These are phyloP conservation scores for Agroathelia rolfsii DNA, from an alignment of 1,284 basidiomycete species.

Conservation along the genomic window DNA sequence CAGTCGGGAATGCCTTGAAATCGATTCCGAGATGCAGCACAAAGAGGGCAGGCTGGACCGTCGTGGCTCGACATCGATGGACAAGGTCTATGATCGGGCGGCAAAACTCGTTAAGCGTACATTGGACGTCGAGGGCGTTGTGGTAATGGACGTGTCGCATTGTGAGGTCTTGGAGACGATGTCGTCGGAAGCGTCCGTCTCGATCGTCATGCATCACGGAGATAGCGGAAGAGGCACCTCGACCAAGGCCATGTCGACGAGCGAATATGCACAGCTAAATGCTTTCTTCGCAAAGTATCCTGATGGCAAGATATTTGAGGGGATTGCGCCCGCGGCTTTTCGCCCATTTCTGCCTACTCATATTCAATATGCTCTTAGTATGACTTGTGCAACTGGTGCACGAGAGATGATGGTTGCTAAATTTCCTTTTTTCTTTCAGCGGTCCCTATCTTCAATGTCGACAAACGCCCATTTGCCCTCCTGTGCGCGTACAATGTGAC, in stretches of 20 bases:
- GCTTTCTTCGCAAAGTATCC: constrained; percentile 71
- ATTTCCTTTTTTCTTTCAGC: constrained; percentile 28
- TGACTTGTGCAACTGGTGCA: constrained; percentile 17
- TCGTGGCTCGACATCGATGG: constrained; percentile 49
- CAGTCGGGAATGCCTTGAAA: constrained; percentile 88
- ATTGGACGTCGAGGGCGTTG: constrained; percentile 84
- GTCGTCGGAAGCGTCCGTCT: constrained; percentile 53
- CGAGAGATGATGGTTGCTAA: constrained; percentile 7
- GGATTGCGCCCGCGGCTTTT: constrained; percentile 69
- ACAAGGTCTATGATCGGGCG: constrained; percentile 79
- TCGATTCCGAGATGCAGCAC: constrained; percentile 52
- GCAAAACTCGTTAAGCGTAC: constrained; percentile 84
- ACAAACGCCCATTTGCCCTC: constrained; percentile 88
- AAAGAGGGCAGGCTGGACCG: constrained; percentile 16
- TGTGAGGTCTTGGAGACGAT: constrained; percentile 80
- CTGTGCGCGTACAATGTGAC: constrained; percentile 85
- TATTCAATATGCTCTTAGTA: constrained; percentile 80
- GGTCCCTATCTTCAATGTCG: constrained; percentile 89
- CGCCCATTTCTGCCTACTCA: constrained; percentile 70
- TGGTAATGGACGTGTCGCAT: constrained; percentile 88
- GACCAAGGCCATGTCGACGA: constrained; percentile 43
- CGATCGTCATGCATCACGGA: constrained; percentile 48
- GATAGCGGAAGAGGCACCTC: constrained; percentile 32
- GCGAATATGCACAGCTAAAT: constrained; percentile 66
- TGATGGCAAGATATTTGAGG: constrained; percentile 80